Base-by-base conservation (phyloP, 164 flowering plant genomes). In the Berberis thunbergii region DNA sequence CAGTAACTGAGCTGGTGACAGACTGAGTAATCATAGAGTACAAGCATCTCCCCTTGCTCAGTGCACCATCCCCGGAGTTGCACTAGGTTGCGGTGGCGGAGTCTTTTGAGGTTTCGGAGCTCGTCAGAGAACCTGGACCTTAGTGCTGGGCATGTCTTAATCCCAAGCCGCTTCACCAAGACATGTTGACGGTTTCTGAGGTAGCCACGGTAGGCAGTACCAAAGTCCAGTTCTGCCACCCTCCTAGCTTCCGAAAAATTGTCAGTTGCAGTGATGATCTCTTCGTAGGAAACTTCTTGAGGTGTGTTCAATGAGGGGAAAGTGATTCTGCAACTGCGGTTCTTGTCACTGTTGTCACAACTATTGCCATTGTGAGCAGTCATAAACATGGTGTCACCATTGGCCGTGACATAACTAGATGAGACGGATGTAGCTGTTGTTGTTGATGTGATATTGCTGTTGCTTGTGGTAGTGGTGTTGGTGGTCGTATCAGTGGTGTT, bases 61-160 rank as follows among this genome's bases (percentile, higher is more conserved):
- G 91, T 91, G 84, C 97, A 95, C 99, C 99, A 95, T 26, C 99
- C 99, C 1, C 94, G 86, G 62, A 95, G 96, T 74, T 89, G 91
- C 46, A 87, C 78, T 11, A 95, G 83, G 75, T 95, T 84, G 38
- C 97, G 78, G 71, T 91, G 97, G 54, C 92, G 85, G 5, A 91
- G 88, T 75, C 81, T 71, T 5, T 83, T 89, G 40, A 91, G 61
- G 70, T 89, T 94, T 9, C 66, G 78, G 38, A 94, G 89, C 67
- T 94, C 99, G 45, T 81, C 78, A 2, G 96, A 77, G 75, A 94
- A 94, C 26, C 99, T 77, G 3, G 71, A 73, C 0, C 93, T 78
- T 55, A 91, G 60, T 4, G 96, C 97, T 7, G 96, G 97, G 64
- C 99, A 94, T 26, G 87, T 94, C 66, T 80, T 91, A 96, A 87